Evolutionary conservation across 805 yeast species (phyloP).

Genomic region (Phaffomyces opuntiae): DNA sequence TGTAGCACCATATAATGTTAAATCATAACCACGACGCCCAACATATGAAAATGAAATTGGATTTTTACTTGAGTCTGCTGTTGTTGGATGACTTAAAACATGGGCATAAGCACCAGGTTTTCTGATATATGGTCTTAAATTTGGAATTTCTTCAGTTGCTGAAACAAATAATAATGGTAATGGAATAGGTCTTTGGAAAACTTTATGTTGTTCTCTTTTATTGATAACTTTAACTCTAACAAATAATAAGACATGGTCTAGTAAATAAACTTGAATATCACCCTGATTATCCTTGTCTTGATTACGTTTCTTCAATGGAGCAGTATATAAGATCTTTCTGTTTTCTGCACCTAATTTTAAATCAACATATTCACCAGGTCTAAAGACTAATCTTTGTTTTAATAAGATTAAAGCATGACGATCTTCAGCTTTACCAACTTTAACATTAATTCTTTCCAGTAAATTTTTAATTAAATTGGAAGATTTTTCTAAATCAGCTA

Average conservation of each 20-base stretch:
- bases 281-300: conserved; percentile 69
- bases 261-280: conserved; percentile 76
- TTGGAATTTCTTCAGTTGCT: conserved; percentile 73
- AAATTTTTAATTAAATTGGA: conserved; percentile 69
- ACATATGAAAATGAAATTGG: conserved; percentile 44
- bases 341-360: conserved; percentile 77
- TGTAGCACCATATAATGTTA: conserved; percentile 36
- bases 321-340: conserved; percentile 73
- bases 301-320: conserved; percentile 65
- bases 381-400: conserved; percentile 75
- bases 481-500: conserved; percentile 55
- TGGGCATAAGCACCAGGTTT: conserved; percentile 26
- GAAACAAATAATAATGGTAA: conserved; percentile 68
- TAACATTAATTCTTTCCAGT: conserved; percentile 65
- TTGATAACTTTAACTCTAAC: conserved; percentile 81
- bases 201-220: conserved; percentile 86
- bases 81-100: conserved; percentile 17
- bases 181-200: conserved; percentile 83
- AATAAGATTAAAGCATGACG: conserved; percentile 82
- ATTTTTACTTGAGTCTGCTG: conserved; percentile 25
- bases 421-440: conserved; percentile 91
- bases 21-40: conserved; percentile 41
- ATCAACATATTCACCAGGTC: conserved; percentile 80
- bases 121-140: conserved; percentile 37
- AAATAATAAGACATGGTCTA: conserved; percentile 83